Base-by-base conservation (phyloP, 805 yeast species). In the Saturnispora serradocipensis region DNA sequence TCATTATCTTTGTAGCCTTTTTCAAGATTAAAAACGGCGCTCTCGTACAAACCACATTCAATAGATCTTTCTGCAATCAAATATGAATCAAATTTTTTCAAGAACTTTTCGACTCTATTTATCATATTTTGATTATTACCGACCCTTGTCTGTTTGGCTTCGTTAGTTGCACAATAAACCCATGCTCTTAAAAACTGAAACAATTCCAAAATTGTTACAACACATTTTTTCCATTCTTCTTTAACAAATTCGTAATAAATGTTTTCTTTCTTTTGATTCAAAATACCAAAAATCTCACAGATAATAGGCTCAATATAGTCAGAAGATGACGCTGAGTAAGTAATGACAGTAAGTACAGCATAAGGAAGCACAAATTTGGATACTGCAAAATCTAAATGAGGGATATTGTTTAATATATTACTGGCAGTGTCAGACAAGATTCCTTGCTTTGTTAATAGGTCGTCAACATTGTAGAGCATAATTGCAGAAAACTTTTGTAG, bases 1-100 rank as follows among this genome's bases (percentile, higher is more conserved):
- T 53, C 59, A 45, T 30, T 64, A 54, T 48, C 57, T 36, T 89
- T 69, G 54, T 77, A 78, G 54, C 86, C 80, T 59, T 87, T 87
- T 58, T 93, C 99, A 60, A 87, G 72, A 63, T 88, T 88, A 49
- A 90, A 70, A 7, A 91, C 81, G 0, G 98, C 89, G 45, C 98
- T 72, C 56, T 95, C 97, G 61, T 81, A 88, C 0, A 95, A 82
- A 45, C 81, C 86, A 54, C 95, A 86, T 56, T 88, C 88, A 1
- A 88, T 76, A 0, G 97, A 85, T 49, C 93, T 73, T 35, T 75
- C 72, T 0, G 96, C 97, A 59, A 93, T 72, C 22, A 86, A 62
- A 36, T 79, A 81, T 28, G 82, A 78, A 0, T 96, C 86, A 9
- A 90, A 75, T 2, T 67, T 61, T 2, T 67, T 68, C 11, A 88